phyloP scores from a whole-genome alignment of 495 filamentous ascomycete species.

The Xylaria venustula region DNA sequence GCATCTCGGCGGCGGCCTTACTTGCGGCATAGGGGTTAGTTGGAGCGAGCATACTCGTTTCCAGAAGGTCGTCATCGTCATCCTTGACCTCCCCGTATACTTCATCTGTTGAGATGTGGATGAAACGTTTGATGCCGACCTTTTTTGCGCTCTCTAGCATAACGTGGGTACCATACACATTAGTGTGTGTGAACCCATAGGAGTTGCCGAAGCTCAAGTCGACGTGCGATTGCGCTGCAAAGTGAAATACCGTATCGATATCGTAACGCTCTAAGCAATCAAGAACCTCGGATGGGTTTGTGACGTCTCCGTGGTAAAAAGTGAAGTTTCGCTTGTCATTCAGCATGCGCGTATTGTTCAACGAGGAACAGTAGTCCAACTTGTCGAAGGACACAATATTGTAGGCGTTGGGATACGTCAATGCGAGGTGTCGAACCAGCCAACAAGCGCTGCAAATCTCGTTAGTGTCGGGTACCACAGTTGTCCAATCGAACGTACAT shows the following conservation, averaged over 20 bases:
- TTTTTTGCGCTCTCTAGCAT: conserved; percentile 66
- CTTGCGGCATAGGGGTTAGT: conserved; percentile 77
- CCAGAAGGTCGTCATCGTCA: conserved; percentile 59
- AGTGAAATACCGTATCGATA: conserved; percentile 75
- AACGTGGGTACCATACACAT: conserved; percentile 72
- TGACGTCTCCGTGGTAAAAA: conserved; percentile 73
- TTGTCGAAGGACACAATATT: conserved; percentile 76
- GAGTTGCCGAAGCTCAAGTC: conserved; percentile 72
- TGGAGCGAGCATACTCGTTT: conserved; percentile 61
- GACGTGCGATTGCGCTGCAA: conserved; percentile 74
- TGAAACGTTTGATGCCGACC: conserved; percentile 61
- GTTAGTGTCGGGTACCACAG: conserved; percentile 10
- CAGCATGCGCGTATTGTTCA: conserved; percentile 66
- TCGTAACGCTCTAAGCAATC: conserved; percentile 58
- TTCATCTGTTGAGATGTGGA: conserved; percentile 75
- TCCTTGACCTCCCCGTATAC: conserved; percentile 72
- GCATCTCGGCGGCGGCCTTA: conserved; percentile 80
- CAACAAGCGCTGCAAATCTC: conserved; percentile 54
- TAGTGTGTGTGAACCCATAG: conserved; percentile 66
- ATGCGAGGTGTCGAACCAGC: conserved; percentile 67
- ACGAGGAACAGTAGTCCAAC: conserved; percentile 68
- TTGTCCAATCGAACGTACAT: conserved; percentile 49
- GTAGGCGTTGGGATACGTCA: conserved; percentile 66
- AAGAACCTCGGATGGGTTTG: conserved; percentile 58
- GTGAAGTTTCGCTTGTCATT: conserved; percentile 63